Percentiles rank a stretch among this genome's conserved stretches.
phyloP scores from a whole-genome alignment of 257 asterid genomes.

The Lithospermum erythrorhizon region DNA sequence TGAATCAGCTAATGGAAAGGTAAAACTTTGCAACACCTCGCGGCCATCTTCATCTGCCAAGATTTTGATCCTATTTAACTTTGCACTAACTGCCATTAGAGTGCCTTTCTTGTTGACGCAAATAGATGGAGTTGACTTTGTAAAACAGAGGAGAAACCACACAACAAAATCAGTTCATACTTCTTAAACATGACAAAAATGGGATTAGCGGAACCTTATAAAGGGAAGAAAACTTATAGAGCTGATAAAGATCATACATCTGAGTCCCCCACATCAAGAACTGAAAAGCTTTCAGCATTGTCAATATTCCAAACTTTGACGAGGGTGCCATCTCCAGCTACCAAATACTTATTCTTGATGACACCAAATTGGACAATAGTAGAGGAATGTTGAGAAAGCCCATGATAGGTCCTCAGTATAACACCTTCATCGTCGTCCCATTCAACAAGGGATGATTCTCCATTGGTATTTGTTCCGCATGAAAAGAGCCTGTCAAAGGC shows the following conservation, averaged over 20 bases:
- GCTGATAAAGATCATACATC: conserved; percentile 28
- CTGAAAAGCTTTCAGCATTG: conserved; percentile 24
- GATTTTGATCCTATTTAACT: conserved; percentile 41
- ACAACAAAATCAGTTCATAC: conserved; percentile 3
- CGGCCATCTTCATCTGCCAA: conserved; percentile 43
- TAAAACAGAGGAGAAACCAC: conserved; percentile 5
- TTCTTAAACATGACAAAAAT: too few relatives aligned
- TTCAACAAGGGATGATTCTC: conserved; percentile 52
- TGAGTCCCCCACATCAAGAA: conserved; percentile 48
- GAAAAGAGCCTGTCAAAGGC: conserved; percentile 47
- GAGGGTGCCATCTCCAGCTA: conserved; percentile 52
- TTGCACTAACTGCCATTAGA: conserved; percentile 52
- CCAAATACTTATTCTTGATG: conserved; percentile 30
- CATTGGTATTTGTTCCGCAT: conserved; percentile 53
- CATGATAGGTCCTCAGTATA: conserved; percentile 34
- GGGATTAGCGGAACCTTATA: too few relatives aligned
- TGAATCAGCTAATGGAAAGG: conserved; percentile 6
- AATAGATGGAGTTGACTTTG: conserved; percentile 45
- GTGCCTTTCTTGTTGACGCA: conserved; percentile 48
- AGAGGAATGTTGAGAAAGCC: conserved; percentile 32
- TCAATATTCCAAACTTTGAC: conserved; percentile 69
- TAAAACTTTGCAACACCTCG: conserved; percentile 32
- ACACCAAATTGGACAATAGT: conserved; percentile 40
- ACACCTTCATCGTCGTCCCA: conserved; percentile 52
- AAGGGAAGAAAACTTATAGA: neutral